Evolutionary conservation across 2,329 filamentous ascomycete species (phyloP), one percentile per base, ranked within the genome.

Genomic region (Lojkania enalia): DNA sequence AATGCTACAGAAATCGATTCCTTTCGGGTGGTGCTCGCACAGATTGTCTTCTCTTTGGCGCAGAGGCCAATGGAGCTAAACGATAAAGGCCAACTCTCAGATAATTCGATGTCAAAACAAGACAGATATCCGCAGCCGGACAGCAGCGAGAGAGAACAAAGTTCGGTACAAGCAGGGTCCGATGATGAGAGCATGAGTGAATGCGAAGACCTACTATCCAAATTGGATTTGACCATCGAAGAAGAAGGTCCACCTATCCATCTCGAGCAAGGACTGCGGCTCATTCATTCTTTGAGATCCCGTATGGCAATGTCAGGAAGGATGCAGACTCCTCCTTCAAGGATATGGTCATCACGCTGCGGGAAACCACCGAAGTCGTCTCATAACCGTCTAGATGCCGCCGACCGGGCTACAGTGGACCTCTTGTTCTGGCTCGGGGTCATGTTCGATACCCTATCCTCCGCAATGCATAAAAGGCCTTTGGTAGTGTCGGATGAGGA

Each of bases 361-460:
- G 46, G 39, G 27, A 60, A 53, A 21, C 48, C 47, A 32, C 42
- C 51, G 16, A 52, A 46, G 5, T 37, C 46, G n/a, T 50, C 51
- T 4, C 37, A 46, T 4, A 54, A 57, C 20, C 47, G 49, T 4
- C 52, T 71, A 11, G 64, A 60, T 32, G 45, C 55, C 20, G 64
- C 70, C 14, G 65, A 76, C 59, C 63, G 65, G 14, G 65, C 72
- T 9, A 82, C 80, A 0, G 69, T 83, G 19, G 72, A 77, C 11
- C 63, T 83, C 9, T 55, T 83, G 2, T 82, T 78, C 54, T 83
- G 80, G 80, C 66, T 83, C 13, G 77, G 76, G 0, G 69, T 82
- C 35, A 83, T 83, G 79, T 78, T 81, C 36, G 80, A 83, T 53
- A 82, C 79, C 0, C 61, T 82, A 6, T 80, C 77, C 0, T 74